phyloP scores from a whole-genome alignment of 768 basidiomycete species.

The Tephrocybe sp. region DNA sequence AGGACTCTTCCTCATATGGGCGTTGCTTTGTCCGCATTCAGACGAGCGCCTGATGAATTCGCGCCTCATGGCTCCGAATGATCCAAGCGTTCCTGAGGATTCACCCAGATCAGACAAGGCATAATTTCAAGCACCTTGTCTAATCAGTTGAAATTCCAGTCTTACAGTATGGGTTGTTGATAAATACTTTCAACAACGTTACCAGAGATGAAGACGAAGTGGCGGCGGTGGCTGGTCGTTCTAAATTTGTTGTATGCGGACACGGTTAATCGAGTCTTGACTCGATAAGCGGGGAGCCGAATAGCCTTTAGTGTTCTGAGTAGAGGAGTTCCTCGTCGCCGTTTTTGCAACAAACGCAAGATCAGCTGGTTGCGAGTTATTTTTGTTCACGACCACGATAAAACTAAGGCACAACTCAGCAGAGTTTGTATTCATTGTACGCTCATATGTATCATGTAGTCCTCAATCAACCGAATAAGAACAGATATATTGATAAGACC shows the following conservation, averaged over 20 bases:
- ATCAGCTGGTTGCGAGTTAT: background rate
- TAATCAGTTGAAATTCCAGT: no score
- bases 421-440: no score
- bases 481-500: no score
- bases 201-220: no score
- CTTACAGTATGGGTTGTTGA: no score
- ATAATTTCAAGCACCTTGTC: background rate
- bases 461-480: no score
- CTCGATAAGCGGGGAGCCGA: background rate
- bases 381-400: background rate
- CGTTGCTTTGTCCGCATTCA: conserved; percentile 29
- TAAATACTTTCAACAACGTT: no score
- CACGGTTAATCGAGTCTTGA: background rate
- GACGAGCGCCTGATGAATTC: background rate
- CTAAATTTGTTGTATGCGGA: background rate
- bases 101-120: conserved; percentile 8
- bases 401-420: no score
- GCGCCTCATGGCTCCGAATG: conserved; percentile 7
- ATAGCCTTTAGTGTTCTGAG: background rate
- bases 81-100: background rate
- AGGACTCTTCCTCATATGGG: conserved; percentile 29
- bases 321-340: background rate
- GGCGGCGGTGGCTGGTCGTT: no score
- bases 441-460: no score
- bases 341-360: conserved; percentile 5